Conservation (phyloP, 257 asterid species). For the Lycium barbarum region DNA sequence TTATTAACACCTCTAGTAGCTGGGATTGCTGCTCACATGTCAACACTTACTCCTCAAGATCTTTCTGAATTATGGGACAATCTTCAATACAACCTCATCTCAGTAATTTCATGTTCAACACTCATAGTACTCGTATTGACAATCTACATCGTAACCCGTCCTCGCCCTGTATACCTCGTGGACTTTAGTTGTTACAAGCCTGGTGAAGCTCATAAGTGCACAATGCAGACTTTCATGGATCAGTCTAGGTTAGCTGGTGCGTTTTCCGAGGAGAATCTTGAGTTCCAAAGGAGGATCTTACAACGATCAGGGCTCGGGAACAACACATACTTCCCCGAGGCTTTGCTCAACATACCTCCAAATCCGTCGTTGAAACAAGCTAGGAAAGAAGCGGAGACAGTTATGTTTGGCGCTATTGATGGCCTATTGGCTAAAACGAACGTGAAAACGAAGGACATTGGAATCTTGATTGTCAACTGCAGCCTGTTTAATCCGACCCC, state of each 20-base stretch:
- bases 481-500: slow-evolving; percentile 57
- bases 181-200: slow-evolving; percentile 51
- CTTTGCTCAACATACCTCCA: slow-evolving; percentile 47
- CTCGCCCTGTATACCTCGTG: slow-evolving; percentile 47
- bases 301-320: slow-evolving; percentile 52
- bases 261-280: slow-evolving; percentile 48
- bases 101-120: slow-evolving; percentile 41
- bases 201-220: slow-evolving; percentile 42
- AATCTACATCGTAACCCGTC: slow-evolving; percentile 46
- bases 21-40: slow-evolving; percentile 44
- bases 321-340: slow-evolving; percentile 49
- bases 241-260: slow-evolving; percentile 41
- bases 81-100: slow-evolving; percentile 46
- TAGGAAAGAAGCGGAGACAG: slow-evolving; percentile 50
- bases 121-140: slow-evolving; percentile 44
- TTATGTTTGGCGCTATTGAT: slow-evolving; percentile 54
- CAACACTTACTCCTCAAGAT: slow-evolving; percentile 43
- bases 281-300: slow-evolving; percentile 46
- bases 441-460: slow-evolving; percentile 45
- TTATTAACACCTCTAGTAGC: slow-evolving; percentile 37
- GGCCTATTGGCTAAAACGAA: slow-evolving; percentile 43
- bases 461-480: slow-evolving; percentile 51
- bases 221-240: slow-evolving; percentile 44
- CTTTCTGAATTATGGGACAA: slow-evolving; percentile 45
- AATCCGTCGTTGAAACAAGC: slow-evolving; percentile 49